Evolutionary conservation across 108 stramenopile genomes (phyloP), one percentile per base, ranked within the genome.

Genomic region (Cylindrotheca closterium): DNA sequence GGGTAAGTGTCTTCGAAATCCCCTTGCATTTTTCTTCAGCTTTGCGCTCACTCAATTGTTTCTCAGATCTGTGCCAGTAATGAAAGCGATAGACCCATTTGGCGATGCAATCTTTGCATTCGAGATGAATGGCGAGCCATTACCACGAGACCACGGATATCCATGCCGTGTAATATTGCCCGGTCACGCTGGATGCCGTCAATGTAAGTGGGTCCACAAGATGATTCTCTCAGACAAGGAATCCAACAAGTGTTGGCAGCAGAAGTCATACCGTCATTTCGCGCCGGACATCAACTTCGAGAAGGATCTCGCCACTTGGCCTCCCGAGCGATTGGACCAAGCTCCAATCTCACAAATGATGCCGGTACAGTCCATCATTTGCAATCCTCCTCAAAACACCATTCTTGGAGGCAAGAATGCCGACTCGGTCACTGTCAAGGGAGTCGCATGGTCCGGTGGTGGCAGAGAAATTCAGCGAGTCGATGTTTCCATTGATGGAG

Each of bases 401-500:
- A 4, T 75, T 18, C 34, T 74, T 15, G 72, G 73, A n/a, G 37
- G 59, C 32, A 65, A 70, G 52, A 48, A 60, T 4, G 10, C 15
- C 1, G 63, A 58, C 47, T 56, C 61, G 10, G 34, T 89, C 2
- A 78, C 75, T 18, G 62, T 91, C 50, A 79, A 83, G 68, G 93
- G 91, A 21, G 88, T 88, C 42, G 87, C 91, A 18, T 85, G 80
- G 73, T 74, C 73, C 17, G 90, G 93, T 17, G 89, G 89, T 21
- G 90, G 89, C 2, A 69, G 85, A 4, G 78, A 79, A 33, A 83
- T 94, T 53, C 81, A 82, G 49, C 78, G 93, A 22, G 90, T 94
- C 30, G 93, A 94, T 68, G 90, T 94, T 1, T 81, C 81, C 25
- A 78, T 78, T 33, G 90, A 94, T 71, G 90, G 90, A 5, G 93